Base-by-base conservation (phyloP, 176 grass and related monocot genomes). In the Rhynchospora tenuis region DNA sequence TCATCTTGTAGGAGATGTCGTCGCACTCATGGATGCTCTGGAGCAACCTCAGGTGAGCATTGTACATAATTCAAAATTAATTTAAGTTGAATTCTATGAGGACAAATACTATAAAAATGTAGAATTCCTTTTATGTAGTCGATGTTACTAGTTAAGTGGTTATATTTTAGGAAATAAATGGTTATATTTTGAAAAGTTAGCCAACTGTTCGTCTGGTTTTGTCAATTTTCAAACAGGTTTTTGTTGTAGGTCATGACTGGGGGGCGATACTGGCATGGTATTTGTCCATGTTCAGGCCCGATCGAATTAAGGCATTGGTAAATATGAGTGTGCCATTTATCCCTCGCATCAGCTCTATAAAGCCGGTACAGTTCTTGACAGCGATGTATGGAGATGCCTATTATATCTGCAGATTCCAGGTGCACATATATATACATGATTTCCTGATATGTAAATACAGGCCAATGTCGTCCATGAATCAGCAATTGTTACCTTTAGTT, bases 231-330 rank as follows among this genome's bases (percentile, higher is more conserved):
- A 50, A 28, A 29, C 52, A 84, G 57, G 88, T 75, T n/a, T 87
- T 87, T 28, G 85, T 90, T 15, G 88, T 87, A 11, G 88, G 88
- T n/a, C 88, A 84, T 61, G 88, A 86, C 17, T 84, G 88, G 88
- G 85, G 85, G 10, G 73, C 88, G 0, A 85, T 90, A 10, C 48
- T 90, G 11, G 88, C 88, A 26, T 90, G 86, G 83, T 59, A 85
- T 64, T 66, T 91, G 68, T 31, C 71, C 86, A 20, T 45, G 83
- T 59, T 91, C 71, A 67, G 89, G 7, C 83, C 89, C 0, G 86
- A 91, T 43, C n/a, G 72, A 43, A 83, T 91, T 15, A 84, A 84
- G 38, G 89, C 86, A 65, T 81, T 91, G 45, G 86, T 91, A 12
- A 73, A 42, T 81, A 65, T 91, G 79, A 86, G 78, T 81, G 63